phyloP scores from a whole-genome alignment of 23 red algal genomes.

The Gracilaria gracilis region DNA sequence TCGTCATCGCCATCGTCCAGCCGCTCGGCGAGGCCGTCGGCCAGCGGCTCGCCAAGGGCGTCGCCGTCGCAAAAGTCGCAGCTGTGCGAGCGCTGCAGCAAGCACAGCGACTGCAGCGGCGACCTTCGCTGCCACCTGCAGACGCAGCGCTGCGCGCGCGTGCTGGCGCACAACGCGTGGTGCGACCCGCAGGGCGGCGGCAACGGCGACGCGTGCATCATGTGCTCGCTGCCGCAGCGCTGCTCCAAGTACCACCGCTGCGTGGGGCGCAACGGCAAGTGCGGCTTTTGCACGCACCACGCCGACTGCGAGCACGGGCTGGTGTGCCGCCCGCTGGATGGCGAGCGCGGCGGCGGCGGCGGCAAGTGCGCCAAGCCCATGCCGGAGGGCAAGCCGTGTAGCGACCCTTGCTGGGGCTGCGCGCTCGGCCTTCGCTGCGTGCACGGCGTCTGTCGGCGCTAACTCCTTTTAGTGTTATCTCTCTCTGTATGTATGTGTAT shows the following conservation, averaged over 20 bases:
- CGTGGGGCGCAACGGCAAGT: constrained; percentile 12
- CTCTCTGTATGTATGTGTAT: too few relatives aligned
- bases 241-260: constrained; percentile 15
- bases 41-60: background rate
- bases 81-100: constrained; percentile 3
- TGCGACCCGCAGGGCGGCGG: constrained; percentile 6
- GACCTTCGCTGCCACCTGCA: background rate
- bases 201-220: constrained; percentile 35
- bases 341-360: background rate
- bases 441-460: background rate
- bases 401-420: constrained; percentile 32
- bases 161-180: background rate
- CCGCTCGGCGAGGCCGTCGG: background rate
- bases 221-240: constrained; percentile 3
- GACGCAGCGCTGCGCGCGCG: background rate
- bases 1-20: constrained; percentile 7
- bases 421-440: background rate
- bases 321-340: constrained; percentile 1
- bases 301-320: background rate
- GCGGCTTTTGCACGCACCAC: constrained; percentile 2
- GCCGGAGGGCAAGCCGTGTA: background rate
- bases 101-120: background rate
- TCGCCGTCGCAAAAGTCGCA: background rate
- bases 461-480: background rate
- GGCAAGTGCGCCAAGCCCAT: constrained; percentile 28